A percentile compares a stretch with the other conserved stretches of the same genome.
phyloP scores from a whole-genome alignment of 257 asterid species.

The Solanum arcanum region DNA sequence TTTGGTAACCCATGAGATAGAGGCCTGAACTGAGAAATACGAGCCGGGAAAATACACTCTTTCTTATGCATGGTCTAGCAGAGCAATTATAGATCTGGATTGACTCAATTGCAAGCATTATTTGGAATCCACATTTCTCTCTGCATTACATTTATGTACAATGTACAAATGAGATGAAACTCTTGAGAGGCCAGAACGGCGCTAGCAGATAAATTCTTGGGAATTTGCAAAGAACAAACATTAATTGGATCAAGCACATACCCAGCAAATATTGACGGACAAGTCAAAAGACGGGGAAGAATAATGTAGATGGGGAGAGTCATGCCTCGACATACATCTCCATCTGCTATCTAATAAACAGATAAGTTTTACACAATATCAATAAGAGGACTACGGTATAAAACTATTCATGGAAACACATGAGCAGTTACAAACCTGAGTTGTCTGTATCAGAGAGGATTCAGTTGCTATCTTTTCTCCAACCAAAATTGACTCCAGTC shows the following conservation, averaged over 20 bases:
- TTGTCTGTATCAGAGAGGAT: constrained; percentile 62
- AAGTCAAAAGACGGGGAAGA: constrained; percentile 84
- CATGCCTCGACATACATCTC: constrained; percentile 61
- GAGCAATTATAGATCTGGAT: neutral
- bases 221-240: neutral
- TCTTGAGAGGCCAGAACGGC: neutral
- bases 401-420: neutral
- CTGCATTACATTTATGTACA: neutral
- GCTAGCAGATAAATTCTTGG: neutral
- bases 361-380: neutral
- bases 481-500: constrained; percentile 76
- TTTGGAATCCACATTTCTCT: neutral
- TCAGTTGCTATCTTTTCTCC: constrained; percentile 81
- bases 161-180: neutral
- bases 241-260: constrained; percentile 13
- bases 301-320: constrained; percentile 54
- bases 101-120: neutral
- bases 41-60: neutral
- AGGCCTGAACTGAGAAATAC: neutral
- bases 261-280: constrained; percentile 85
- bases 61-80: neutral
- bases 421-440: constrained; percentile 51
- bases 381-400: neutral
- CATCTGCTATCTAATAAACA: constrained; percentile 65
- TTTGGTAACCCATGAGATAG: neutral